Evolutionary conservation across 345 rosid genomes (phyloP), one percentile per base, ranked within the genome.

Genomic region (Carallia brachiata): DNA sequence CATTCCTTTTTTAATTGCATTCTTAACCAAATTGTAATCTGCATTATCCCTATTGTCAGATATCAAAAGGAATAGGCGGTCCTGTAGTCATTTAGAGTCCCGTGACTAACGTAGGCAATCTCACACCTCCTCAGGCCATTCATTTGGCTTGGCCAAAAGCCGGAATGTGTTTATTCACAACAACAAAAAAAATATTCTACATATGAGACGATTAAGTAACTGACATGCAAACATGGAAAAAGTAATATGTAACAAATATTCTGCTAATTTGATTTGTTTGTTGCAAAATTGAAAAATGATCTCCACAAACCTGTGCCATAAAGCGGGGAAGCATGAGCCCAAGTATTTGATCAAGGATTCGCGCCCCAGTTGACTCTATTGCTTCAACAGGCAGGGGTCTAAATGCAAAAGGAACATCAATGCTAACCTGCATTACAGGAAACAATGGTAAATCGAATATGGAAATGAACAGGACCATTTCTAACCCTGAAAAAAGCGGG

Each of bases 261-360:
- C 7, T 62, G 70, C 59, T 18, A 52, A 37, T 30, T 23, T 65
- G 37, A 73, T 61, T 73, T 50, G 34, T 65, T 73, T 30, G 62
- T 61, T 52, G 61, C 63, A 13, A 58, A 62, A 61, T 32, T 57
- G 31, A 19, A 62, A 19, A 64, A 54, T 32, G 17, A 56, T 61
- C 58, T 72, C 27, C 62, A 61, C 86, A 65, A 80, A 94, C 98
- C 96, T 94, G 93, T 32, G 88, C 87, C 90, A 90, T 86, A 75
- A 94, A 90, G 70, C 96, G 95, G 0, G 98, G 98, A 75, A 94
- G 92, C 95, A 88, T 91, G 40, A 91, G 80, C 69, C 74, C 83
- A 61, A 93, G 88, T 75, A 89, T 84, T 72, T 93, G 98, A 36
- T 86, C 86, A 53, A 93, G 96, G 73, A 93, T 82, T 75, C 84